Evolutionary conservation across 805 yeast species (phyloP).

Genomic region (Isabelozyma rhagii): DNA sequence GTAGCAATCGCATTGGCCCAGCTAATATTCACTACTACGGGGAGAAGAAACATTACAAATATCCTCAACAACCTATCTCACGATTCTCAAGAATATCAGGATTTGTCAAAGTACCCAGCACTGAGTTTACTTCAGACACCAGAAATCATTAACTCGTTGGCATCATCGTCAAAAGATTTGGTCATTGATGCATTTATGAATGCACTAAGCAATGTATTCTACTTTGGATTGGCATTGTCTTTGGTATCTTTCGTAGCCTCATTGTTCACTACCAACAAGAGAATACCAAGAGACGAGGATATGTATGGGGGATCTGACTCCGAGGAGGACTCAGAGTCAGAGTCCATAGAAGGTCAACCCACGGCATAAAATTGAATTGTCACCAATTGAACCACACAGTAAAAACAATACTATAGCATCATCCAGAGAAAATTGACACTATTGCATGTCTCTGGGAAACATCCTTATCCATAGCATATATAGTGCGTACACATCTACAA

Average conservation of each 20-base stretch:
- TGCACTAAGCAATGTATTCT: constrained; percentile 38
- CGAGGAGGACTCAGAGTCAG: constrained; percentile 2
- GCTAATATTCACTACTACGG: constrained; percentile 22
- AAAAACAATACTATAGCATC: too few relatives aligned
- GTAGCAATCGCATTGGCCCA: constrained; percentile 30
- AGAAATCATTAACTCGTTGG: constrained; percentile 19
- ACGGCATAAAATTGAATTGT: not conserved
- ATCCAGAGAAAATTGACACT: too few relatives aligned
- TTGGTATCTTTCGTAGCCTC: constrained; percentile 25
- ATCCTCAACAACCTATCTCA: constrained; percentile 4
- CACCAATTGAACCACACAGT: too few relatives aligned
- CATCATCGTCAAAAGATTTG: constrained; percentile 15
- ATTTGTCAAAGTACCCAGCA: constrained; percentile 10
- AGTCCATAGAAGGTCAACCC: not conserved
- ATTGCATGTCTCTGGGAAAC: too few relatives aligned
- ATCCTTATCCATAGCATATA: too few relatives aligned
- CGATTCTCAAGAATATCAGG: constrained; percentile 10
- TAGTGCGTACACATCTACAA: too few relatives aligned
- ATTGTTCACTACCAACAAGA: constrained; percentile 38
- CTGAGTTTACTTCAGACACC: constrained; percentile 23
- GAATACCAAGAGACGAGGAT: constrained; percentile 35
- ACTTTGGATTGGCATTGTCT: constrained; percentile 36
- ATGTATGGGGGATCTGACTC: constrained; percentile 10
- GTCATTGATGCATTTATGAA: constrained; percentile 32
- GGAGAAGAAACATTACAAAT: constrained; percentile 11